phyloP scores from a whole-genome alignment of 1,284 basidiomycete species.

The Fistulina hepatica region DNA sequence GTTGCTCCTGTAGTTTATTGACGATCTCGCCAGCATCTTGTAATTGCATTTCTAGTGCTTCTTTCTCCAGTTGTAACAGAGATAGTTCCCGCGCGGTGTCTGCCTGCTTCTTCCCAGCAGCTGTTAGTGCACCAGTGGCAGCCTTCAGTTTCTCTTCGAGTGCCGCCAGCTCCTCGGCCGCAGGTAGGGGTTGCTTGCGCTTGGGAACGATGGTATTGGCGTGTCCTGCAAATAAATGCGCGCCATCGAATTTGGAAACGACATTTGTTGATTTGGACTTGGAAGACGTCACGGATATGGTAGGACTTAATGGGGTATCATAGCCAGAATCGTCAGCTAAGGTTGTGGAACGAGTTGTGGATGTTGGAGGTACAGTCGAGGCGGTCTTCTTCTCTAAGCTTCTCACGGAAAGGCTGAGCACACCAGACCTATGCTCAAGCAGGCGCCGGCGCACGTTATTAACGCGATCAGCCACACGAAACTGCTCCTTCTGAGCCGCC shows the following conservation, averaged over 20 bases:
- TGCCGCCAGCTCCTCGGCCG: conserved; percentile 30
- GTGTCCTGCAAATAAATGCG: conserved; percentile 73
- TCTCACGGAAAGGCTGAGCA: conserved; percentile 60
- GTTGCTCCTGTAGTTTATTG: conserved; percentile 46
- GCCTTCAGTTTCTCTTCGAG: conserved; percentile 52
- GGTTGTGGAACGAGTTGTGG: too few species aligned
- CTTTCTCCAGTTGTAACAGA: conserved; percentile 49
- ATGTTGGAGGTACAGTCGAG: conserved; percentile 17
- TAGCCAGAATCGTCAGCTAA: conserved; percentile 34
- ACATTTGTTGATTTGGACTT: conserved; percentile 23
- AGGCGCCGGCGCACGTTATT: conserved; percentile 50
- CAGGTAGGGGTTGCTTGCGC: conserved; percentile 25
- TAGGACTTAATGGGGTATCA: conserved; percentile 44
- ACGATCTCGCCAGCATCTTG: conserved; percentile 56
- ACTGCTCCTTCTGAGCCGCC: conserved; percentile 55
- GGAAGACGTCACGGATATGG: conserved; percentile 33
- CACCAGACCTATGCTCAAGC: conserved; percentile 67
- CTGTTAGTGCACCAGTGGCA: conserved; percentile 42
- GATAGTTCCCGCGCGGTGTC: conserved; percentile 52
- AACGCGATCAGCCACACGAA: conserved; percentile 49
- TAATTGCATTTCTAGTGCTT: conserved; percentile 56
- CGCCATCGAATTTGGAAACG: conserved; percentile 55
- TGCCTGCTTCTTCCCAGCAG: conserved; percentile 47
- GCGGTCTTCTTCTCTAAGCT: conserved; percentile 52
- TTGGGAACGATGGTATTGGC: conserved; percentile 48